phyloP scores from a whole-genome alignment of 2,329 filamentous ascomycete genomes.

The Cadophora luteo-olivacea region DNA sequence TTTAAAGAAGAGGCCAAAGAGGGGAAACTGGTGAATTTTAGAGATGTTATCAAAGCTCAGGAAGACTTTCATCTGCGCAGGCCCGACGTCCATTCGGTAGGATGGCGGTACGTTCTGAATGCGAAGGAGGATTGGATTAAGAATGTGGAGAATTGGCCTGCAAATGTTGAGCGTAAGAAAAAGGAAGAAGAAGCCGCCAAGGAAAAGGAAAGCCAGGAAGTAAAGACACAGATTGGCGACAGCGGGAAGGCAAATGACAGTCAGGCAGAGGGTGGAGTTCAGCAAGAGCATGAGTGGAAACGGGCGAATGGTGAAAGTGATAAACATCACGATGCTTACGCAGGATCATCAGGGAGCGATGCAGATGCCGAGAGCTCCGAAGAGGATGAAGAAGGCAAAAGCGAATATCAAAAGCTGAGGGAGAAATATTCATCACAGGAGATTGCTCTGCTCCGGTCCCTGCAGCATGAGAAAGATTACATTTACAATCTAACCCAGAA shows the following conservation, averaged over 20 bases:
- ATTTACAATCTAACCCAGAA: constrained; percentile 50
- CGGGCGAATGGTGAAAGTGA: constrained; percentile 26
- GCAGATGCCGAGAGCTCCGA: constrained; percentile 20
- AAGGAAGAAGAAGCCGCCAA: constrained; percentile 38
- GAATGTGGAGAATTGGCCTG: constrained; percentile 54
- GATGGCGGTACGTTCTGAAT: constrained; percentile 58
- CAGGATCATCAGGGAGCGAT: constrained; percentile 24
- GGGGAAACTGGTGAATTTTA: constrained; percentile 49
- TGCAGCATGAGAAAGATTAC: constrained; percentile 53
- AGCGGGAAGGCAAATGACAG: constrained; percentile 34
- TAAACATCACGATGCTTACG: constrained; percentile 35
- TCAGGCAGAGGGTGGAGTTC: constrained; percentile 39
- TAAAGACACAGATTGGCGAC: background rate
- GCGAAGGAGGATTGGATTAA: constrained; percentile 57
- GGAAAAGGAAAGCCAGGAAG: background rate
- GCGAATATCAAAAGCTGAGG: constrained; percentile 43
- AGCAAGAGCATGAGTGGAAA: constrained; percentile 31
- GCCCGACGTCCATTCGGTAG: constrained; percentile 51
- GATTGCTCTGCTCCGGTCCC: constrained; percentile 49
- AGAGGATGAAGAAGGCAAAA: constrained; percentile 34
- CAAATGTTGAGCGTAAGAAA: constrained; percentile 49
- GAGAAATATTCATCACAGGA: constrained; percentile 51
- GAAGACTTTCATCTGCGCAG: constrained; percentile 52
- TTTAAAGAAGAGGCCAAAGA: constrained; percentile 18
- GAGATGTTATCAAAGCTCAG: constrained; percentile 45